phyloP scores from a whole-genome alignment of 2,329 filamentous ascomycete species.

The Colletotrichum lentis region DNA sequence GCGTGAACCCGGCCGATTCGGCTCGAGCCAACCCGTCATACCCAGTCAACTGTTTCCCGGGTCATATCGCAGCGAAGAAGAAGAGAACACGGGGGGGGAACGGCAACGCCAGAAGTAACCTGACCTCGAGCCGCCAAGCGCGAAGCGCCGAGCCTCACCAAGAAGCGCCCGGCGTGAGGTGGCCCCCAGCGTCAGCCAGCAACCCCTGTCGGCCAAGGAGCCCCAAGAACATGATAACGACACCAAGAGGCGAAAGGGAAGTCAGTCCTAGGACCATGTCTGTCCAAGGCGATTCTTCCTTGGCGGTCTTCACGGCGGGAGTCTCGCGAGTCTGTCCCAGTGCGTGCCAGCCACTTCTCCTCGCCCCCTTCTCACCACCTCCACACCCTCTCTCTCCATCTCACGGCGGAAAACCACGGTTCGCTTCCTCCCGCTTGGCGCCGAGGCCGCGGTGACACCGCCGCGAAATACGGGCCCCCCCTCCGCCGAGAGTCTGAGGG shows the following conservation, averaged over 20 bases:
- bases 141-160: conserved; percentile 29
- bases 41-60: not conserved
- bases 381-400: not conserved
- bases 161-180: conserved; percentile 29
- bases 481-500: too few species aligned
- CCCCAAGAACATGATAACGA: conserved; percentile 10
- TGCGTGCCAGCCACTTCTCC: not conserved
- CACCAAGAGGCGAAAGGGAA: not conserved
- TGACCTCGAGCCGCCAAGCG: conserved; percentile 29
- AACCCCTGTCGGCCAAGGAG: conserved; percentile 24
- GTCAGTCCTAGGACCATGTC: conserved; percentile 1
- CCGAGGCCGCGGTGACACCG: conserved; percentile 25
- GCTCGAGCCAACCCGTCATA: not conserved
- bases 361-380: not conserved
- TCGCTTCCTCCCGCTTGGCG: conserved; percentile 27
- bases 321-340: too few species aligned
- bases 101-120: not conserved
- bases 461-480: conserved; percentile 17
- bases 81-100: not conserved
- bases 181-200: conserved; percentile 19
- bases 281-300: conserved; percentile 20
- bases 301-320: conserved; percentile 24
- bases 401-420: conserved; percentile 8
- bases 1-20: not conserved
- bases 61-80: not conserved